These are phyloP conservation scores for Encephalitozoon hellem DNA, from an alignment of 371 early-diverging fungal genomes.

Conservation along the genomic window DNA sequence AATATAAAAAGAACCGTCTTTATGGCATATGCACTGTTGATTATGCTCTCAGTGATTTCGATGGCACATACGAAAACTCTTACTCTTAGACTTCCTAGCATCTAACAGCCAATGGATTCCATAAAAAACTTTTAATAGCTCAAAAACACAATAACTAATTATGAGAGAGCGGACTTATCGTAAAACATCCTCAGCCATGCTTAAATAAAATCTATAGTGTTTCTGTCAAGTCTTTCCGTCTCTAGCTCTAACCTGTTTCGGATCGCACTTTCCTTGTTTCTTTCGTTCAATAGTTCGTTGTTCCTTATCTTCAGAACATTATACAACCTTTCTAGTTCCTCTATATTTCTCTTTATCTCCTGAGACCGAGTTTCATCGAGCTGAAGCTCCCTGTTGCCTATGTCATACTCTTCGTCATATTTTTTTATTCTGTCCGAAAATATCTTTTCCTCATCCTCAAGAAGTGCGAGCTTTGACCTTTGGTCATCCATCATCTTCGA, in stretches of 20 bases:
- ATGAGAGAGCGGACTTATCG: neutral
- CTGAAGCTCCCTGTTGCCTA: neutral
- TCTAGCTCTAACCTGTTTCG: neutral
- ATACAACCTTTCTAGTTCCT: constrained; percentile 12
- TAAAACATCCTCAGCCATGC: neutral
- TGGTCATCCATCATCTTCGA: constrained; percentile 26
- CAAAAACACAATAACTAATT: neutral
- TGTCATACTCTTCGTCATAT: constrained; percentile 20
- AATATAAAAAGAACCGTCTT: neutral
- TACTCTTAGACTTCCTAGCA: neutral
- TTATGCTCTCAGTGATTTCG: neutral
- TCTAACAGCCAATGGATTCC: neutral
- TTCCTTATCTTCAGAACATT: constrained; percentile 12
- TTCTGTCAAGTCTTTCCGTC: constrained; percentile 10
- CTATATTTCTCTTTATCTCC: neutral
- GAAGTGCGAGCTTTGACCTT: constrained; percentile 9
- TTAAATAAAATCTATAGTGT: constrained; percentile 16
- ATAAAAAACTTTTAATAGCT: neutral
- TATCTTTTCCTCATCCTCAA: constrained; percentile 31
- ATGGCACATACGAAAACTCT: neutral
- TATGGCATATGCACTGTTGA: neutral
- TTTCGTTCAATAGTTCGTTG: constrained; percentile 2
- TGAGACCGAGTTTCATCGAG: neutral
- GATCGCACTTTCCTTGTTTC: constrained; percentile 1
- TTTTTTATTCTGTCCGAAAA: constrained; percentile 30